Conservation (phyloP, 164 flowering plant species). For the Echeveria elegans region DNA sequence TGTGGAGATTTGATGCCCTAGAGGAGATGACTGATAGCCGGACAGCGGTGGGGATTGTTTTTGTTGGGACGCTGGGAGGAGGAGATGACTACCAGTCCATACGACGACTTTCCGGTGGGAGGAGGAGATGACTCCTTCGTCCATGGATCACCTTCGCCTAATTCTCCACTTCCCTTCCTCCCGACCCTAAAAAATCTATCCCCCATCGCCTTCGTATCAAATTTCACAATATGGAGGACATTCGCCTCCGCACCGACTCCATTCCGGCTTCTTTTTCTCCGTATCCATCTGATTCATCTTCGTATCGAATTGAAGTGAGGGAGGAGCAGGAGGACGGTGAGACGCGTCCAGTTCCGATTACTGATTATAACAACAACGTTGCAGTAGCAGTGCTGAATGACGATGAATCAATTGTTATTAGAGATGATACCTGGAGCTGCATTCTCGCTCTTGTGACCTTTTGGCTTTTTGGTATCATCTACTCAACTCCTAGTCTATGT, state of each 20-base stretch:
- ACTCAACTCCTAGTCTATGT: not conserved
- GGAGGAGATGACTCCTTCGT: too few species aligned
- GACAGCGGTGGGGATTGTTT: too few species aligned
- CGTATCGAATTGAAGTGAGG: not conserved
- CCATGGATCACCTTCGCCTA: too few species aligned
- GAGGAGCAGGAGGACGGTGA: not conserved
- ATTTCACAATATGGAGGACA: not conserved
- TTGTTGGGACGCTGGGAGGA: too few species aligned
- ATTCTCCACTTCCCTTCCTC: not conserved
- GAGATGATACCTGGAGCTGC: constrained; percentile 50
- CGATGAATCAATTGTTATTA: constrained; percentile 8
- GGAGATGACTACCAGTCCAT: too few species aligned
- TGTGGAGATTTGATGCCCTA: too few species aligned
- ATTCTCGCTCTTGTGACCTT: constrained; percentile 37
- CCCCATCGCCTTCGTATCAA: too few species aligned
- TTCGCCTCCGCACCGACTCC: not conserved
- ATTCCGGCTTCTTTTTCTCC: constrained; percentile 1
- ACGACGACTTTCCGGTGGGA: too few species aligned
- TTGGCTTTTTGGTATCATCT: constrained; percentile 51
- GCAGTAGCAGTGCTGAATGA: not conserved
- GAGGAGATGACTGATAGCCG: too few species aligned
- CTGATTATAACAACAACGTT: too few species aligned
- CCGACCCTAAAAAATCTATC: not conserved
- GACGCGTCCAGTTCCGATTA: not conserved
- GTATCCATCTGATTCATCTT: not conserved